Evolutionary conservation across 1,139 yeast species (phyloP).

Genomic region (Sugiyamaella pinicola): DNA sequence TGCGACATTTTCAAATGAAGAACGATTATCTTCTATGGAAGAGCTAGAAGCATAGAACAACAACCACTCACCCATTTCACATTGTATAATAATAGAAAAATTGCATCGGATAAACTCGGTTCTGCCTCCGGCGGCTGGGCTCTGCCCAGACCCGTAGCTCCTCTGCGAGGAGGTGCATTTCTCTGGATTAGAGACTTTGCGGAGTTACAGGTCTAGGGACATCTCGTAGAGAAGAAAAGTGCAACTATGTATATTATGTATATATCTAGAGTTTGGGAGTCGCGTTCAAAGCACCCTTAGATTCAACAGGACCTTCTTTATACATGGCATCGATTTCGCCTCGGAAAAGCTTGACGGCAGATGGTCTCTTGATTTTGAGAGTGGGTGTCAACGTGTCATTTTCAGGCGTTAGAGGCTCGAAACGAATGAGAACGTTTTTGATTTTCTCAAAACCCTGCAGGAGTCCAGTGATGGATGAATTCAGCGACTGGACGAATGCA

Average conservation of each 20-base stretch:
- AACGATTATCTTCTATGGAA: conserved; percentile 5
- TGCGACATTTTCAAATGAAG: conserved; percentile 3
- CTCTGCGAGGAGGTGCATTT: neutral
- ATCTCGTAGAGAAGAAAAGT: neutral
- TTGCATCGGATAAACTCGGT: neutral
- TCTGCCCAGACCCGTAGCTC: neutral
- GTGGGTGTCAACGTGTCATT: conserved; percentile 75
- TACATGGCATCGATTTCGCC: conserved; percentile 56
- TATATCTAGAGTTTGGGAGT: conserved; percentile 11
- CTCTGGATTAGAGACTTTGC: neutral
- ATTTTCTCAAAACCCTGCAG: conserved; percentile 61
- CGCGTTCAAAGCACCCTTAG: conserved; percentile 1
- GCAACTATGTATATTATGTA: neutral
- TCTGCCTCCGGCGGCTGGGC: neutral
- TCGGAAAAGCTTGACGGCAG: conserved; percentile 56
- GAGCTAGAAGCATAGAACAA: conserved; percentile 7
- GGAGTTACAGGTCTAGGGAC: conserved; percentile 4
- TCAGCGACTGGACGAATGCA: conserved; percentile 40
- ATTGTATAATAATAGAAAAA: neutral
- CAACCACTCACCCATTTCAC: neutral
- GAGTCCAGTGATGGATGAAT: conserved; percentile 39
- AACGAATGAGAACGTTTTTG: conserved; percentile 58
- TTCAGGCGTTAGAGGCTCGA: conserved; percentile 69
- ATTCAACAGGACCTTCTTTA: conserved; percentile 52
- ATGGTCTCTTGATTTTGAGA: conserved; percentile 66